Evolutionary conservation across 805 yeast species (phyloP), one percentile per base, ranked within the genome.

Genomic region (Spathaspora girioi): DNA sequence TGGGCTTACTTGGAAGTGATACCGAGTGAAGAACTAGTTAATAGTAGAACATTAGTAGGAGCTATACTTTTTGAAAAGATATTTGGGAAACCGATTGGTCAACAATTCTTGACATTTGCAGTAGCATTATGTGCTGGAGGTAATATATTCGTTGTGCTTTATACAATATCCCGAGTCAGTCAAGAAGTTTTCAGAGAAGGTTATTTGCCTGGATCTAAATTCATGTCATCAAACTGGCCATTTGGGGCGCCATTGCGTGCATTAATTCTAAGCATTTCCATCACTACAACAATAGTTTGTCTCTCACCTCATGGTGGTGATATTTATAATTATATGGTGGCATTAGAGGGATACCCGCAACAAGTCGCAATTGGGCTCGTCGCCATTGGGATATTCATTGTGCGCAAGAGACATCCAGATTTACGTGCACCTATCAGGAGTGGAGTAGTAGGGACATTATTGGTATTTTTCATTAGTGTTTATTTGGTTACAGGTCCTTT

Each of bases 171-270:
- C 0, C 70, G 89, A 60, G 78, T 80, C 69, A 80, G 80, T 55
- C 89, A 84, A 60, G 88, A 83, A 62, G 79, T 80, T 4, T 82
- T 84, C 56, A 69, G 86, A 51, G 87, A 83, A 57, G 88, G 88
- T 0, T 80, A 73, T 51, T 59, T 83, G 12, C 89, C 89, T 9
- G 79, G 70, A 50, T 75, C 84, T 2, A 60, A 58, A 19, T 56
- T 68, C 31, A 68, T 83, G 77, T 81, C 86, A 0, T 75, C 81
- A 6, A 83, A 83, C 55, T 73, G 76, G 71, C 84, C 84, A 1
- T 67, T 63, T 52, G 79, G 78, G 18, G 81, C 86, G 1, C 88
- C 89, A 2, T 60, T 83, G 19, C 79, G 78, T 15, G 69, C 84
- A 0, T 62, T 83, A 26, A 17, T 71, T 3, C 64, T 81, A 46